Percentiles rank a stretch among this genome's conserved stretches.
These are phyloP conservation scores for Chenopodium quinoa DNA, from an alignment of 148 eudicot species.

Conservation along the genomic window DNA sequence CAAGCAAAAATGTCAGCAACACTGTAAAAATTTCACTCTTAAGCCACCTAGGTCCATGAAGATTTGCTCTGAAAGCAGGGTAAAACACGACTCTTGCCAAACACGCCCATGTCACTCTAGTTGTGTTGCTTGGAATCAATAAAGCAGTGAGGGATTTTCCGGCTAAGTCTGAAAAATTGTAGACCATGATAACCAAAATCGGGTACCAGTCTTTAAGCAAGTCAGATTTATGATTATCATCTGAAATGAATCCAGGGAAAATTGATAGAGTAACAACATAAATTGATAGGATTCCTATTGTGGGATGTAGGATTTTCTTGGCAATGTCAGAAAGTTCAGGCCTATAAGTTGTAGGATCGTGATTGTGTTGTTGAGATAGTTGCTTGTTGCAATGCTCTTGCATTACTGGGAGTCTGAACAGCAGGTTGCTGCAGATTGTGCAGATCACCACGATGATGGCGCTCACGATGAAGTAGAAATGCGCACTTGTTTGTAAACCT, in stretches of 20 bases:
- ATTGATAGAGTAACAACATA: conserved; percentile 78
- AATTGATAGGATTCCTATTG: conserved; percentile 55
- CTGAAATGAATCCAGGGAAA: conserved; percentile 82
- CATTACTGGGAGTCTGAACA: conserved; percentile 58
- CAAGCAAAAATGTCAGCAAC: conserved; percentile 57
- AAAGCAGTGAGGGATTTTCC: conserved; percentile 71
- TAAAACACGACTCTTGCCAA: conserved; percentile 61
- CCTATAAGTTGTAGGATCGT: background rate
- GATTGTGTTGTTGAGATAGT: conserved; percentile 21
- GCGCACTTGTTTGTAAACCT: conserved; percentile 67
- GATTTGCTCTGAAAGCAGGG: conserved; percentile 62
- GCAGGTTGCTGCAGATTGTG: conserved; percentile 61
- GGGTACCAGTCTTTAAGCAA: conserved; percentile 79
- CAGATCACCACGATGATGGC: conserved; percentile 47
- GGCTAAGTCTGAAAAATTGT: conserved; percentile 60
- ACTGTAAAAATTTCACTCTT: conserved; percentile 50
- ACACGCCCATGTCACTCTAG: conserved; percentile 67
- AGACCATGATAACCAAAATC: conserved; percentile 51
- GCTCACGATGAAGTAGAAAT: conserved; percentile 63
- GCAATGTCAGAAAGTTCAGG: conserved; percentile 44
- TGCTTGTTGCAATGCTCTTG: conserved; percentile 44
- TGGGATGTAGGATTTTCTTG: conserved; percentile 49
- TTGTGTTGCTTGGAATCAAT: conserved; percentile 34
- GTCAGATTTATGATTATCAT: conserved; percentile 46
- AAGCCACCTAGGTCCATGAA: conserved; percentile 78